Evolutionary conservation across 2,329 filamentous ascomycete species (phyloP).

Genomic region (Fusarium sp.): DNA sequence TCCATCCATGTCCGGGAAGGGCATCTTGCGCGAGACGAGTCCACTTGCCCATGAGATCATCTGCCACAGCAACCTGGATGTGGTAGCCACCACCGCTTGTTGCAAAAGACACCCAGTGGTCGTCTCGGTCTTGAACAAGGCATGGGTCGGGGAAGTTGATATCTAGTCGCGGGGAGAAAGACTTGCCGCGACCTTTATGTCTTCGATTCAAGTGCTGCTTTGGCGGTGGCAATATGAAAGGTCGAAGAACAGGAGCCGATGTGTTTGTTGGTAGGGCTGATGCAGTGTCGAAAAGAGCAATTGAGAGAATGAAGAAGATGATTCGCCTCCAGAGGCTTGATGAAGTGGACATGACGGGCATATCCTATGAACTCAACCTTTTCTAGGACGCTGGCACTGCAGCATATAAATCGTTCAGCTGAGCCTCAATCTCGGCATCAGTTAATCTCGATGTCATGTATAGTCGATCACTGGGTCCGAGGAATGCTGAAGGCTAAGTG

Average conservation of each 20-base stretch:
- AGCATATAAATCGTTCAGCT: slow-evolving; percentile 19
- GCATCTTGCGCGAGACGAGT: slow-evolving; percentile 60
- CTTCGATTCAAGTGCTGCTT: slow-evolving; percentile 20
- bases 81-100: slow-evolving; percentile 59
- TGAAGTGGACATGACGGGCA: slow-evolving; percentile 12
- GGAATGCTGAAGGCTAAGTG: slow-evolving; percentile 3
- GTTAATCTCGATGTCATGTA: slow-evolving; percentile 33
- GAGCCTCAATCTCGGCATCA: slow-evolving; percentile 33
- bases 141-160: slow-evolving; percentile 64
- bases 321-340: slow-evolving; percentile 8
- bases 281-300: slow-evolving; percentile 2
- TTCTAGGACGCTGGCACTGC: not conserved
- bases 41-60: slow-evolving; percentile 57
- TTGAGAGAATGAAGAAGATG: slow-evolving; percentile 1
- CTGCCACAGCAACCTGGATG: slow-evolving; percentile 62
- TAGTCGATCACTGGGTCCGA: slow-evolving; percentile 28
- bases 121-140: slow-evolving; percentile 56
- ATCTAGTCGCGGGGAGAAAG: slow-evolving; percentile 25
- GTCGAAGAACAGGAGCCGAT: not conserved
- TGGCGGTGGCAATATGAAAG: slow-evolving; percentile 1
- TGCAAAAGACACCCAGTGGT: slow-evolving; percentile 66
- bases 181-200: slow-evolving; percentile 1
- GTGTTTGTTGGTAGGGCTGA: slow-evolving; percentile 5
- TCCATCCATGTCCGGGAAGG: slow-evolving; percentile 64
- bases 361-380: not conserved